These are phyloP conservation scores for Penicillium sclerotiorum DNA, from an alignment of 2,329 filamentous ascomycete species.

Conservation along the genomic window DNA sequence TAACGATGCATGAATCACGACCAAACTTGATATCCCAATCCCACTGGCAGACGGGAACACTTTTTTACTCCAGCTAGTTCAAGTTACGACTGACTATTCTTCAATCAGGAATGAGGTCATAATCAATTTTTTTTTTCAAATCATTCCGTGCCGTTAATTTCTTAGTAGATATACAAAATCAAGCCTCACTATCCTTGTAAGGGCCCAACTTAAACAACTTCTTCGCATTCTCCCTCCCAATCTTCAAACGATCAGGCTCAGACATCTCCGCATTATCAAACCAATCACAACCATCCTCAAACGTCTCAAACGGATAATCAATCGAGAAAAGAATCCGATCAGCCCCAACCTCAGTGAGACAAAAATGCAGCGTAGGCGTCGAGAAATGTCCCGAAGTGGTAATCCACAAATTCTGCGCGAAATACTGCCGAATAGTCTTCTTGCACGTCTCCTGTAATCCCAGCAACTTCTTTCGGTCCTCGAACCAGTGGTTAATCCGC, in stretches of 20 bases:
- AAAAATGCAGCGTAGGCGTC: slow-evolving; percentile 43
- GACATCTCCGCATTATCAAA: slow-evolving; percentile 46
- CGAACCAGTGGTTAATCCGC: slow-evolving; percentile 49
- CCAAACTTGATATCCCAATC: no score
- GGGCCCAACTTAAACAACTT: slow-evolving; percentile 41
- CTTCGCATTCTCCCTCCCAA: slow-evolving; percentile 53
- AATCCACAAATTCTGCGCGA: slow-evolving; percentile 46
- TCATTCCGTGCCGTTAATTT: background rate
- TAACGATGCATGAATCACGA: no score
- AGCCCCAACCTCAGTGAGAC: slow-evolving; percentile 42
- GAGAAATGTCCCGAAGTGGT: slow-evolving; percentile 47
- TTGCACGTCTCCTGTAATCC: slow-evolving; percentile 44
- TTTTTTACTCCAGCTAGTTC: no score
- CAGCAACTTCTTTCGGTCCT: slow-evolving; percentile 41
- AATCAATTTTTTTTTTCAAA: no score
- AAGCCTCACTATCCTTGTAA: slow-evolving; percentile 38
- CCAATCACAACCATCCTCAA: slow-evolving; percentile 47
- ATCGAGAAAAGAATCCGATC: slow-evolving; percentile 47
- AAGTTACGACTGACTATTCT: no score
- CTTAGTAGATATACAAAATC: background rate
- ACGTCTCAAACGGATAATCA: slow-evolving; percentile 46
- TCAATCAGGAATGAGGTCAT: no score
- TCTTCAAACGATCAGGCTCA: slow-evolving; percentile 41
- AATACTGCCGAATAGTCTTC: slow-evolving; percentile 50
- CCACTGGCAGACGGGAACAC: no score